Evolutionary conservation across 1,284 basidiomycete species (phyloP), one percentile per base, ranked within the genome.

Genomic region (Vanrija pseudolonga): DNA sequence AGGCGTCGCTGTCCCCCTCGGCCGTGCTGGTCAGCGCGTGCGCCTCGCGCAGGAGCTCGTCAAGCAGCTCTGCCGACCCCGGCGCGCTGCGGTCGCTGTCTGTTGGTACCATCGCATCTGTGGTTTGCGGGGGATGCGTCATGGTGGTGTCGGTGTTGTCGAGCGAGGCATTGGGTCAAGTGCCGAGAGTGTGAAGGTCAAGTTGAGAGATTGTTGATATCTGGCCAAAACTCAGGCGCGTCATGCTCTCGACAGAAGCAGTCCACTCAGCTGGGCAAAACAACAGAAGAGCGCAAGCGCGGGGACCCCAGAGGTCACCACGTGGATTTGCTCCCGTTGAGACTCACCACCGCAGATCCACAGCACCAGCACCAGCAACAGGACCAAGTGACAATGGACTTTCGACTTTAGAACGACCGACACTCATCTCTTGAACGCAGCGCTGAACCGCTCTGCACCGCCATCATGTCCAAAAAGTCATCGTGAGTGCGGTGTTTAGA

Each of bases 21-120:
- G 61, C 56, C 32, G 32, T 32, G 12, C 32, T 32, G 3, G 54
- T 47, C 12, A 63, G 64, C 2, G 64, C 59, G 17, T 71, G 61
- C 4, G 69, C 72, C 50, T 68, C 63, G 6, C 59, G 51, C 40
- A 74, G 63, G 22, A 74, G 63, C 32, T 66, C 61, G 38, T 68
- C 63, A 19, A 73, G 64, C 12, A 70, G 62, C 42, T 67, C 58
- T 32, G 5, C 32, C 5, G 32, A 32, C 11, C 32, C 32, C 12
- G 32, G 20, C 43, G 43, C 17, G 22, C n/a, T 17, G 17, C 14
- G 12, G 32, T 32, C 32, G 17, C 14, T 12, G 32, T 32, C 32
- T 32, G 32, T 12, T 11, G 32, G 32, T 32, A 32, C 32, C 32
- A 32, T 32, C 11, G 32, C 32, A 32, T 32, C 32, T 32, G 32